Conservation (phyloP, 148 eudicot species). For the Chenopodium berlandieri region DNA sequence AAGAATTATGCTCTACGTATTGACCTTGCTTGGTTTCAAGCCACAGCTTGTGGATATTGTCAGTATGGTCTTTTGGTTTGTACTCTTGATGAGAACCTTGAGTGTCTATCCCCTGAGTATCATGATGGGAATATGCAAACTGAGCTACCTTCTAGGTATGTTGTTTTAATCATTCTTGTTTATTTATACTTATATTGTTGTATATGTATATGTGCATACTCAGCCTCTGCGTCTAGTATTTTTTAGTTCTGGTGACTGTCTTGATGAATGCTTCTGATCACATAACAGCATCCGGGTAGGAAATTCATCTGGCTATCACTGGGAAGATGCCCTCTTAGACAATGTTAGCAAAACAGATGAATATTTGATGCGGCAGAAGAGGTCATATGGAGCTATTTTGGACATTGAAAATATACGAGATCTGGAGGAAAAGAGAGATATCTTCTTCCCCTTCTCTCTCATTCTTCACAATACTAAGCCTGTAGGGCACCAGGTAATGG, state of each 20-base stretch:
- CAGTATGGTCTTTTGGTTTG: conserved; percentile 84
- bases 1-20: conserved; percentile 54
- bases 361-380: conserved; percentile 44
- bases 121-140: conserved; percentile 40
- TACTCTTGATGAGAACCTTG: conserved; percentile 49
- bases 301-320: conserved; percentile 31
- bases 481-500: conserved; percentile 90
- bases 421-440: conserved; percentile 69
- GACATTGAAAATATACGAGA: conserved; percentile 58
- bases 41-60: conserved; percentile 66
- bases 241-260: conserved; percentile 3
- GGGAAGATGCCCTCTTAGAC: conserved; percentile 46
- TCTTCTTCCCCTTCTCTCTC: conserved; percentile 72
- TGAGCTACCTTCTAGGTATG: conserved; percentile 57
- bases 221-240: neutral
- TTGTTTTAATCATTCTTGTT: neutral
- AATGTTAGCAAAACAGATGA: conserved; percentile 36
- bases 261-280: conserved; percentile 23
- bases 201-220: neutral
- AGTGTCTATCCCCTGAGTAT: conserved; percentile 37
- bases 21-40: conserved; percentile 90
- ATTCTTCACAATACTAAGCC: conserved; percentile 90
- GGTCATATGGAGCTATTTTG: conserved; percentile 54
- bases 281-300: conserved; percentile 35
- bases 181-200: neutral